Conservation (phyloP, 257 asterid genomes). For the Buddleja alternifolia region DNA sequence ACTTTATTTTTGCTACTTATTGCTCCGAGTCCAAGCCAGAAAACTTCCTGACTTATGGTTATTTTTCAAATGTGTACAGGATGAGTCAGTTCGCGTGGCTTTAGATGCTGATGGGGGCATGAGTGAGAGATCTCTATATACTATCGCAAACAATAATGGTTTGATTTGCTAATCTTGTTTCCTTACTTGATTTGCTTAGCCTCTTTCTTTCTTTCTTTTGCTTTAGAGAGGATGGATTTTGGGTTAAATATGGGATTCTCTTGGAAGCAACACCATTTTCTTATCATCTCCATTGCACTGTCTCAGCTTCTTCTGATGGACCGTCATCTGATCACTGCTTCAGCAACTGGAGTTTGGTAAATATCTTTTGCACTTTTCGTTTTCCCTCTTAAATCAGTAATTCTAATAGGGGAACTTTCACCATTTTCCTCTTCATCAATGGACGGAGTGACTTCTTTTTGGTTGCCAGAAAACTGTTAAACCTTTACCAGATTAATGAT, state of each 20-base stretch:
- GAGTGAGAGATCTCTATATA: slow-evolving; percentile 51
- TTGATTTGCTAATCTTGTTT: slow-evolving; percentile 28
- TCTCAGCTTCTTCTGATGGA: slow-evolving; percentile 54
- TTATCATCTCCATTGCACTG: slow-evolving; percentile 30
- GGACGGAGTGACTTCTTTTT: slow-evolving; percentile 14
- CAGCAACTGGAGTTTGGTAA: slow-evolving; percentile 48
- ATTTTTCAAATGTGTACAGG: slow-evolving; percentile 50
- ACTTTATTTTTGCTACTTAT: slow-evolving; percentile 23
- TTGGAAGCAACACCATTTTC: slow-evolving; percentile 24
- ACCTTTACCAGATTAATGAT: not conserved
- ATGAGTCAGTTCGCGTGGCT: slow-evolving; percentile 40
- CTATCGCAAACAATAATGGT: slow-evolving; percentile 44
- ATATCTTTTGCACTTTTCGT: slow-evolving; percentile 11
- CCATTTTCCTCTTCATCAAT: not conserved
- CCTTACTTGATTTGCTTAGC: slow-evolving; percentile 19
- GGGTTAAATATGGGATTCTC: slow-evolving; percentile 22
- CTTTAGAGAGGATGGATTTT: slow-evolving; percentile 22
- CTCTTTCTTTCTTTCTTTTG: slow-evolving; percentile 7
- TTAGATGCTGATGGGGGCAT: slow-evolving; percentile 46
- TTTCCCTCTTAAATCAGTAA: slow-evolving; percentile 10
- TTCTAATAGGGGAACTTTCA: not conserved
- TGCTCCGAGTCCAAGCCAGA: slow-evolving; percentile 19
- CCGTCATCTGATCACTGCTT: slow-evolving; percentile 39
- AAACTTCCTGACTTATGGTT: slow-evolving; percentile 29
- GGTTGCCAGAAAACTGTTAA: not conserved